Percentiles rank a stretch among this genome's conserved stretches.
Evolutionary conservation across 306 rosid genomes (phyloP).

Genomic region (Begonia masoniana): DNA sequence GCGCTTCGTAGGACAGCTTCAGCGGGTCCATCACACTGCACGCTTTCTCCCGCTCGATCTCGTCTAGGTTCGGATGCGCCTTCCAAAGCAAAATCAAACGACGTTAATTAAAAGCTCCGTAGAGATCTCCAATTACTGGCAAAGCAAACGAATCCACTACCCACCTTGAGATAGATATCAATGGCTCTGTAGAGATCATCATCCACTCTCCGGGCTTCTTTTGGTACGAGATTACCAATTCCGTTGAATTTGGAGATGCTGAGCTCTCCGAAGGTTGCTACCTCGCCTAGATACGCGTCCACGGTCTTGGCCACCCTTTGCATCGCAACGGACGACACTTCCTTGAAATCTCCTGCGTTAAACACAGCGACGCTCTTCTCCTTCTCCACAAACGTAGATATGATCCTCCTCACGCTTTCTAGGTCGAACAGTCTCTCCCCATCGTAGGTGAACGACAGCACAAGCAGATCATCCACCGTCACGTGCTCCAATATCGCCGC

Average conservation of each 20-base stretch:
- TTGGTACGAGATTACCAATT: slow-evolving; percentile 55
- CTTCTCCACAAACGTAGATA: slow-evolving; percentile 51
- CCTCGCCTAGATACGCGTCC: slow-evolving; percentile 80
- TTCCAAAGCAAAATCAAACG: slow-evolving; percentile 2
- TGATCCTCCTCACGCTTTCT: slow-evolving; percentile 55
- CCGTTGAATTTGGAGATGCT: slow-evolving; percentile 49
- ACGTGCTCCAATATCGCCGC: slow-evolving; percentile 58
- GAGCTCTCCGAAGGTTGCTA: slow-evolving; percentile 57
- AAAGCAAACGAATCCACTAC: no score
- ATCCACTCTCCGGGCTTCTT: slow-evolving; percentile 68
- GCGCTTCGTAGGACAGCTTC: slow-evolving; percentile 67
- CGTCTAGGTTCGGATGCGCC: slow-evolving; percentile 76
- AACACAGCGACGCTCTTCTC: slow-evolving; percentile 62
- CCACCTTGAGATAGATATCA: slow-evolving; percentile 77
- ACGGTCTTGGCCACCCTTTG: slow-evolving; percentile 64
- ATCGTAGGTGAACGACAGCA: slow-evolving; percentile 59
- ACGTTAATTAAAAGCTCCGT: no score
- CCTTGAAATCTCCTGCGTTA: slow-evolving; percentile 30
- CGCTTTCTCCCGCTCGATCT: slow-evolving; percentile 71
- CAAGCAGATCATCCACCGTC: slow-evolving; percentile 52
- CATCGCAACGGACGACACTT: slow-evolving; percentile 45
- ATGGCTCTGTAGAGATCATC: slow-evolving; percentile 81
- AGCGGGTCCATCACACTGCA: slow-evolving; percentile 81
- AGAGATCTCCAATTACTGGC: no score
- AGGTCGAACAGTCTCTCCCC: slow-evolving; percentile 74